A percentile compares a stretch with the other conserved stretches of the same genome.
Conservation (phyloP, 2,329 filamentous ascomycete species). For the Epicoccum sorghinum region DNA sequence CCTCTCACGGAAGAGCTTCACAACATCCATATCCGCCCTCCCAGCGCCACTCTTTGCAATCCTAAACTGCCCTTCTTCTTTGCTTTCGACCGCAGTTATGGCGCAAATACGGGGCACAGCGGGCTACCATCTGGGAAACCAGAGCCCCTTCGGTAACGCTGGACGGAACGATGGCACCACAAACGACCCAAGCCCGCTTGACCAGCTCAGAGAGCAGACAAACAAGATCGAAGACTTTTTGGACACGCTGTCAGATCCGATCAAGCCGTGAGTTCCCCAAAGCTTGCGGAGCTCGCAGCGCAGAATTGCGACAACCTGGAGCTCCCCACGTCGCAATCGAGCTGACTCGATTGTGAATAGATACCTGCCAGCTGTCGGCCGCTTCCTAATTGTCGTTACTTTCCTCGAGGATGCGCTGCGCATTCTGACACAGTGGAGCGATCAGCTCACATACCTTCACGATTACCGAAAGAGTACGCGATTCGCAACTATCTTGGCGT, state of each 20-base stretch:
- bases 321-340: slow-evolving; percentile 7
- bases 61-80: slow-evolving; percentile 24
- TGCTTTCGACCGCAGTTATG: slow-evolving; percentile 49
- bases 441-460: slow-evolving; percentile 90
- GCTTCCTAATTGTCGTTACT: slow-evolving; percentile 96
- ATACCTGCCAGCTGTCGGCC: slow-evolving; percentile 91
- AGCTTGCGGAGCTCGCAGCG: slow-evolving; percentile 1
- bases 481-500: background rate
- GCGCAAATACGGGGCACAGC: slow-evolving; percentile 68
- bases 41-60: slow-evolving; percentile 28
- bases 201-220: slow-evolving; percentile 90
- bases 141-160: slow-evolving; percentile 71
- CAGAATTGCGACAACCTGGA: slow-evolving; percentile 2
- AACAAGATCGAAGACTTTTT: slow-evolving; percentile 97
- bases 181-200: slow-evolving; percentile 77
- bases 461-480: slow-evolving; percentile 86
- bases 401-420: slow-evolving; percentile 96
- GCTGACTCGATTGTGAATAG: slow-evolving; percentile 56
- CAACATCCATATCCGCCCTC: slow-evolving; percentile 32
- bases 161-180: slow-evolving; percentile 62
- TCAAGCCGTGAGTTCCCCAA: slow-evolving; percentile 80
- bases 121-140: slow-evolving; percentile 81
- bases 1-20: slow-evolving; percentile 34
- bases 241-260: slow-evolving; percentile 83
- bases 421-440: slow-evolving; percentile 96